Percentiles rank a stretch among this genome's conserved stretches.
Evolutionary conservation across 2,329 filamentous ascomycete species (phyloP).

Genomic region (Trichoderma guizhouense): DNA sequence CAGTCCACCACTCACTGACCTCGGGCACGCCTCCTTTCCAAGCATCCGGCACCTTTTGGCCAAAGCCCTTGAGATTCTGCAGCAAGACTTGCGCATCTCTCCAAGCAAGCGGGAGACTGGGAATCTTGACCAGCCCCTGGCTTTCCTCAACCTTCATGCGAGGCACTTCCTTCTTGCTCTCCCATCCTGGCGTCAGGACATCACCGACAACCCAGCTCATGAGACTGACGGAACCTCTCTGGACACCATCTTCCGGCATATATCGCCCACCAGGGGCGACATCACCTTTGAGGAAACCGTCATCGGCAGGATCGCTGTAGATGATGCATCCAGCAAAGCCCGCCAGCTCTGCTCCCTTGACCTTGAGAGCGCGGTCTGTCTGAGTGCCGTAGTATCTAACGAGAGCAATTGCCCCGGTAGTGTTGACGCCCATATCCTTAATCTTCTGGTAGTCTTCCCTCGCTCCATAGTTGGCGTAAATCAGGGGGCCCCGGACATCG

Average conservation of each 20-base stretch:
- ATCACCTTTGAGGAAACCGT: conserved; percentile 72
- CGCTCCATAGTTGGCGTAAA: conserved; percentile 92
- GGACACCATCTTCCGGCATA: conserved; percentile 78
- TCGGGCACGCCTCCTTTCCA: conserved; percentile 79
- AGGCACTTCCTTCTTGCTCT: conserved; percentile 63
- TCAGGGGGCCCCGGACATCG: conserved; percentile 77
- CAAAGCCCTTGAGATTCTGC: conserved; percentile 70
- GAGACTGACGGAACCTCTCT: conserved; percentile 76
- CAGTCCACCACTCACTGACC: conserved; percentile 79
- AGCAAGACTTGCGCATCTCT: conserved; percentile 80
- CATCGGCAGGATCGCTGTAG: conserved; percentile 85
- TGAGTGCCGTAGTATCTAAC: conserved; percentile 78
- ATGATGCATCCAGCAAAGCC: conserved; percentile 86
- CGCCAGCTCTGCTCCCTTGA: conserved; percentile 83
- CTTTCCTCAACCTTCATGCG: conserved; percentile 69
- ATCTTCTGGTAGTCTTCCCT: conserved; percentile 76
- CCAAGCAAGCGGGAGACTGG: conserved; percentile 87
- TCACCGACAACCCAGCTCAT: conserved; percentile 84
- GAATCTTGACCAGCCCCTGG: conserved; percentile 73
- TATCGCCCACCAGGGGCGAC: conserved; percentile 73
- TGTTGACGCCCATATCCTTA: conserved; percentile 65
- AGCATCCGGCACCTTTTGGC: conserved; percentile 61
- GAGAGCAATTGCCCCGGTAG: conserved; percentile 77
- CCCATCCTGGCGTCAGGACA: conserved; percentile 85
- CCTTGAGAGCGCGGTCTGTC: conserved; percentile 70